These are phyloP conservation scores for Curvularia lunata DNA, from an alignment of 2,329 filamentous ascomycete genomes.

Conservation along the genomic window DNA sequence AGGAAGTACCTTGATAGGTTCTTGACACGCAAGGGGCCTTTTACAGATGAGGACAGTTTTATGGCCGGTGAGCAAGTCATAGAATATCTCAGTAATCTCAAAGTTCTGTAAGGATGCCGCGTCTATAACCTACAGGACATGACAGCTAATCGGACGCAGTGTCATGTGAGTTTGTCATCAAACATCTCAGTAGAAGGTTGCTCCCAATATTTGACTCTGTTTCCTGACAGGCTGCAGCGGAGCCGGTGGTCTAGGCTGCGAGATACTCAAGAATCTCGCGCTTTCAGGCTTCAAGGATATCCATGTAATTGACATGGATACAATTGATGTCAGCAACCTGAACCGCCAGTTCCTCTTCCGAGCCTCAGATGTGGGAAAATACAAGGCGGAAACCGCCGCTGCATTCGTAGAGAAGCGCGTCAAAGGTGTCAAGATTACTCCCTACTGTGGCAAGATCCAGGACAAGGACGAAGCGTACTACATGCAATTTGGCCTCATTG, in stretches of 20 bases:
- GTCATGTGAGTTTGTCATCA: constrained; percentile 47
- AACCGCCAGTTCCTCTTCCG: constrained; percentile 98
- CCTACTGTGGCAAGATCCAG: constrained; percentile 93
- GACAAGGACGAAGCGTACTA: constrained; percentile 97
- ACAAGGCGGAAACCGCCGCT: constrained; percentile 91
- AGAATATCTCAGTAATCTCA: constrained; percentile 43
- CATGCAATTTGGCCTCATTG: constrained; percentile 91
- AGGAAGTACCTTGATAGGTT: constrained; percentile 88
- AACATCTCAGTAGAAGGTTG: neutral
- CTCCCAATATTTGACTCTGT: neutral
- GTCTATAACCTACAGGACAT: neutral
- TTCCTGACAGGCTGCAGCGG: constrained; percentile 67
- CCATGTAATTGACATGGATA: constrained; percentile 99
- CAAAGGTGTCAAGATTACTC: constrained; percentile 88
- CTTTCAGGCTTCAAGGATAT: constrained; percentile 96
- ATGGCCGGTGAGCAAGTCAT: constrained; percentile 60
- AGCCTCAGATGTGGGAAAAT: constrained; percentile 86
- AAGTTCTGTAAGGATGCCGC: constrained; percentile 67
- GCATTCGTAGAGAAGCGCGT: constrained; percentile 89
- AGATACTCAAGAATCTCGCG: constrained; percentile 95
- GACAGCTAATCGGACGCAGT: constrained; percentile 35
- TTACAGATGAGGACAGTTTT: constrained; percentile 67
- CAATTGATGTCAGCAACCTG: constrained; percentile 96
- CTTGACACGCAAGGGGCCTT: constrained; percentile 77
- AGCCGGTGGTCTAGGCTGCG: constrained; percentile 91